A percentile compares a stretch with the other conserved stretches of the same genome.
Conservation (phyloP, 306 rosid species). For the Potentilla sterilis region DNA sequence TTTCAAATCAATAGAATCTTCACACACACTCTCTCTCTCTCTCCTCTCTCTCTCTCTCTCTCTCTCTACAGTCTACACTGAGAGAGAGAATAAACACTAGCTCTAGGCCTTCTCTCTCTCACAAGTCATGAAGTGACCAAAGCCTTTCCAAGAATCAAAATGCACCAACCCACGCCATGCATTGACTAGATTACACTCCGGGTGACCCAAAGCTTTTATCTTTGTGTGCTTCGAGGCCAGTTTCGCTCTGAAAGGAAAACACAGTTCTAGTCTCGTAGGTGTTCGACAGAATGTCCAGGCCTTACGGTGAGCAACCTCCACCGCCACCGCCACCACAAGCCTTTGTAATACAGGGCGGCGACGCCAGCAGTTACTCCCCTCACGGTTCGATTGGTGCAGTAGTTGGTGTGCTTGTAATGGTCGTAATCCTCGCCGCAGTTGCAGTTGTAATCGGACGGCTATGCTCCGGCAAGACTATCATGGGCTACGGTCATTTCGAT, state of each 20-base stretch:
- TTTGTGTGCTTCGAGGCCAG: not conserved
- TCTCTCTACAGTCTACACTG: not conserved
- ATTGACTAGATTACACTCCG: not conserved
- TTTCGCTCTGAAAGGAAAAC: not conserved
- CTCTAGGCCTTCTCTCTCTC: not conserved
- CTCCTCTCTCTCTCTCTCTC: not conserved
- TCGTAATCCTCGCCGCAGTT: slow-evolving; percentile 38
- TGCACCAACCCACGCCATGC: slow-evolving; percentile 10
- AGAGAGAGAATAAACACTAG: slow-evolving; percentile 4
- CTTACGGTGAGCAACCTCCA: slow-evolving; percentile 34
- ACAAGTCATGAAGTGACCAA: slow-evolving; percentile 14
- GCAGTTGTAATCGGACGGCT: slow-evolving; percentile 59
- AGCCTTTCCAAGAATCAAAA: not conserved
- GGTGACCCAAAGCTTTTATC: not conserved
- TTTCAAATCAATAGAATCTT: slow-evolving; percentile 9
- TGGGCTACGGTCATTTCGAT: slow-evolving; percentile 73
- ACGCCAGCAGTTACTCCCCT: slow-evolving; percentile 16
- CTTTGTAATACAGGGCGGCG: slow-evolving; percentile 21
- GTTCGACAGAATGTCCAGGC: slow-evolving; percentile 37
- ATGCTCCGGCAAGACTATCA: slow-evolving; percentile 51
- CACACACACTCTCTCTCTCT: not conserved
- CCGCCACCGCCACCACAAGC: slow-evolving; percentile 35
- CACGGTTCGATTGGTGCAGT: slow-evolving; percentile 52
- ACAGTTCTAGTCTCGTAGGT: not conserved
- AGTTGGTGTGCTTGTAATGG: slow-evolving; percentile 40